phyloP scores from a whole-genome alignment of 208 protist genomes.

The Trypanosoma brucei region DNA sequence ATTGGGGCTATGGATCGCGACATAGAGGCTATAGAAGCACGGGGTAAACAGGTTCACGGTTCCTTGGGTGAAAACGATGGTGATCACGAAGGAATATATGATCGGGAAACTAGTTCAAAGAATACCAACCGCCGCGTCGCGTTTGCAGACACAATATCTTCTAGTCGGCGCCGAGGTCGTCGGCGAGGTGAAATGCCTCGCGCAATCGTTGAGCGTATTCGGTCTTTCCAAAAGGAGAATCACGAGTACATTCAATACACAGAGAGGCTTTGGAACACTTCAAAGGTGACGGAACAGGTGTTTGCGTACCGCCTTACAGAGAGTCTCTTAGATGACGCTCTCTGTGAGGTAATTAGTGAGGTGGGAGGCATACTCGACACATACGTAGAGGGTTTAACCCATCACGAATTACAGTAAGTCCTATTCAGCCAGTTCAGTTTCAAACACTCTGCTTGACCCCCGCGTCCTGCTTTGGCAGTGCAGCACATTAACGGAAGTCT shows the following conservation, averaged over 20 bases:
- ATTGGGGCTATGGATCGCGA: conserved; percentile 47
- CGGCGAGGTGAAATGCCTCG: conserved; percentile 51
- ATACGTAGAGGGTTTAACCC: conserved; percentile 78
- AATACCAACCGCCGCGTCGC: conserved; percentile 1
- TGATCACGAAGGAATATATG: background rate
- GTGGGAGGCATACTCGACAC: conserved; percentile 77
- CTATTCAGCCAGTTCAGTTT: background rate
- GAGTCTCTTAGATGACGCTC: conserved; percentile 63
- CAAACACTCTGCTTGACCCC: background rate
- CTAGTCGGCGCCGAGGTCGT: conserved; percentile 5
- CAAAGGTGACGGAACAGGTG: conserved; percentile 68
- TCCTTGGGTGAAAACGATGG: conserved; percentile 12
- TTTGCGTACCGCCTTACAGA: conserved; percentile 82
- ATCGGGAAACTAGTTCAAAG: background rate
- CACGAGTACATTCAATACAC: conserved; percentile 82
- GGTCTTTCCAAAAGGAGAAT: conserved; percentile 52
- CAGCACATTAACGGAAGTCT: too few relatives aligned
- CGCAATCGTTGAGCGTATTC: conserved; percentile 64
- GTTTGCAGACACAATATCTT: background rate
- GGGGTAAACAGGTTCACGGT: conserved; percentile 11
- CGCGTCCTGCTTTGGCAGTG: too few relatives aligned
- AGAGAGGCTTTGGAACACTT: conserved; percentile 83
- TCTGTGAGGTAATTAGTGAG: conserved; percentile 72
- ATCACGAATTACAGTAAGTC: conserved; percentile 76
- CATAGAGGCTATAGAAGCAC: conserved; percentile 27